Conservation (phyloP, 441 rosid genomes). For the Syzygium syzygioides region DNA sequence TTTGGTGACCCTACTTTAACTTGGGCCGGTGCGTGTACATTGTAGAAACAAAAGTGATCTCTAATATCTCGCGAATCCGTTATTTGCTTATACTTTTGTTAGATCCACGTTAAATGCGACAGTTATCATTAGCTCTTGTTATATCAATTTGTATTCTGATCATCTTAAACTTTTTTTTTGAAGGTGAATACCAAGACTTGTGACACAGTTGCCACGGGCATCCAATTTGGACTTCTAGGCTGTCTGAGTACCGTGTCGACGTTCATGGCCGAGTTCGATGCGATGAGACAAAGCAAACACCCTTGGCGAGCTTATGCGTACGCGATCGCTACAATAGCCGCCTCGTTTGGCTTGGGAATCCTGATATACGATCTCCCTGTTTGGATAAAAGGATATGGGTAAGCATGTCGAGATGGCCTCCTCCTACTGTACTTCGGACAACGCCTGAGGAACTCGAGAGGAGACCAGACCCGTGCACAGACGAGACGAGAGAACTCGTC, state of each 20-base stretch:
- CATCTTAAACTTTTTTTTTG: background rate
- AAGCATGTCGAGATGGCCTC: background rate
- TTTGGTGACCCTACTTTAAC: background rate
- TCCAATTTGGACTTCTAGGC: conserved; percentile 78
- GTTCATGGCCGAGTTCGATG: conserved; percentile 80
- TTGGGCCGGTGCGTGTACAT: background rate
- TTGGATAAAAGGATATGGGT: conserved; percentile 23
- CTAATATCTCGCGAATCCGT: background rate
- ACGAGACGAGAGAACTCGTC: background rate
- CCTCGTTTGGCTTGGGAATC: conserved; percentile 56
- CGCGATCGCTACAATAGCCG: conserved; percentile 34
- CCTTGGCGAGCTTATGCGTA: conserved; percentile 74
- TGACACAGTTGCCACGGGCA: conserved; percentile 38
- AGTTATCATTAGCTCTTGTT: background rate
- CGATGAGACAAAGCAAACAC: conserved; percentile 62
- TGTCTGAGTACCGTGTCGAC: conserved; percentile 94
- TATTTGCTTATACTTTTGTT: background rate
- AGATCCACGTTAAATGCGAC: background rate
- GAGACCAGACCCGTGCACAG: background rate
- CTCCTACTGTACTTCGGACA: background rate
- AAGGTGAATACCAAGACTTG: conserved; percentile 55
- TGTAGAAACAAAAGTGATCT: background rate
- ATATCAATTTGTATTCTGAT: background rate
- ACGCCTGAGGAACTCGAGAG: background rate
- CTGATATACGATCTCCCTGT: conserved; percentile 43